Evolutionary conservation across 2,329 filamentous ascomycete species (phyloP), one percentile per base, ranked within the genome.

Genomic region (Diaporthe nobilis): DNA sequence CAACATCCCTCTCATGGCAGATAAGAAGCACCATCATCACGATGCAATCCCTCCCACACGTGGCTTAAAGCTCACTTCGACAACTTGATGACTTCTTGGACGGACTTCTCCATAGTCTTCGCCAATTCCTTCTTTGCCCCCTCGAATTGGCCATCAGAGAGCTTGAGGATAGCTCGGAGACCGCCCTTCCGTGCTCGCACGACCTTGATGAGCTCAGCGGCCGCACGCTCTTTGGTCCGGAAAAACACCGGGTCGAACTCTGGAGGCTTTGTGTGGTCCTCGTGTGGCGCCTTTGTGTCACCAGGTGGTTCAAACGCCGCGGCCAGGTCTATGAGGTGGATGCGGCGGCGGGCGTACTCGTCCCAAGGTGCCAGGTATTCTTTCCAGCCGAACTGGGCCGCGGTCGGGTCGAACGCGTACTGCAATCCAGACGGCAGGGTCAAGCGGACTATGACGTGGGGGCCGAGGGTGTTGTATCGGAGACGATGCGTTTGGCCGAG

Each of bases 101-200:
- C 2, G 22, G 10, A n/a, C 10, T 39, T 7, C 37, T 61, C 22
- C 58, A 61, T 61, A 15, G 58, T 6, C 12, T 25, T 25, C 9
- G 12, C 34, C 34, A 61, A 17, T 1, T 61, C 58, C 37, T 42
- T 25, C n/a, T 17, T 61, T 17, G 34, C 58, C 58, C 8, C 37
- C n/a, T 61, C 58, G 37, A 61, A 61, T 42, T 42, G 58, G 25
- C 58, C 22, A 61, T 61, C 34, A 61, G 58, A 42, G 37, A 61
- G 58, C 37, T 61, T 61, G 22, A 61, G 58, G 20, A 42, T 39
- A 2, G 58, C 58, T 61, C 58, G 37, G 22, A 25, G 22, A 39
- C 58, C 58, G 4, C 58, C 58, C 22, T 61, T 61, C 8, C 58
- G 58, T 4, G 37, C 37, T 22, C 58, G 58, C 9, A 61, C 2